Evolutionary conservation across 108 stramenopile genomes (phyloP).

Genomic region (Cafeteria roenbergensis): DNA sequence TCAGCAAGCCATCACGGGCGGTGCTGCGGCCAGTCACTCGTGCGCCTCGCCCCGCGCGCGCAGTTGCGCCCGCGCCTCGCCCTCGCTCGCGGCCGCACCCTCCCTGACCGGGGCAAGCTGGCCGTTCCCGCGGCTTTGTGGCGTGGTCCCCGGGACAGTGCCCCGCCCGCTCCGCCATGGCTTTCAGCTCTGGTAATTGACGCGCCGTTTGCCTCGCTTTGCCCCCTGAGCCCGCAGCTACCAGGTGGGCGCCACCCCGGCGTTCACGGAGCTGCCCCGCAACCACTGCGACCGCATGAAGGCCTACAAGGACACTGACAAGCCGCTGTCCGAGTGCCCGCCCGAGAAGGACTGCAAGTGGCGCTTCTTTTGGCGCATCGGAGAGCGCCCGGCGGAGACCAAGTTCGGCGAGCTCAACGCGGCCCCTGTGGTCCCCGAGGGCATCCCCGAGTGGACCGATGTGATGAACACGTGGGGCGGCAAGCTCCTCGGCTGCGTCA

Average conservation of each 20-base stretch:
- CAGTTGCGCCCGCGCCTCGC: too few relatives aligned
- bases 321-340: constrained; percentile 36
- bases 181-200: too few relatives aligned
- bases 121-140: too few relatives aligned
- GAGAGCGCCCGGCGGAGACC: constrained; percentile 26
- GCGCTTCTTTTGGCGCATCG: constrained; percentile 51
- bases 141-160: too few relatives aligned
- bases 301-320: constrained; percentile 20
- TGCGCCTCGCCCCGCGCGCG: too few relatives aligned
- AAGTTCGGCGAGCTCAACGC: constrained; percentile 33
- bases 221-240: too few relatives aligned
- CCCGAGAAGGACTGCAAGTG: constrained; percentile 46
- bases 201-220: too few relatives aligned
- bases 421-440: constrained; percentile 35
- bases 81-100: too few relatives aligned
- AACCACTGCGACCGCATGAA: constrained; percentile 28
- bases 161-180: too few relatives aligned
- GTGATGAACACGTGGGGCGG: constrained; percentile 41
- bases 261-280: constrained; percentile 26
- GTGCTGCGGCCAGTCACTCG: too few relatives aligned
- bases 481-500: constrained; percentile 25
- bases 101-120: too few relatives aligned
- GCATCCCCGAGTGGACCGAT: constrained; percentile 31
- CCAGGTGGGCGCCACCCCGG: constrained; percentile 10
- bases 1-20: too few relatives aligned